Conservation (phyloP, 139 green algal species). For the Micractinium conductrix region DNA sequence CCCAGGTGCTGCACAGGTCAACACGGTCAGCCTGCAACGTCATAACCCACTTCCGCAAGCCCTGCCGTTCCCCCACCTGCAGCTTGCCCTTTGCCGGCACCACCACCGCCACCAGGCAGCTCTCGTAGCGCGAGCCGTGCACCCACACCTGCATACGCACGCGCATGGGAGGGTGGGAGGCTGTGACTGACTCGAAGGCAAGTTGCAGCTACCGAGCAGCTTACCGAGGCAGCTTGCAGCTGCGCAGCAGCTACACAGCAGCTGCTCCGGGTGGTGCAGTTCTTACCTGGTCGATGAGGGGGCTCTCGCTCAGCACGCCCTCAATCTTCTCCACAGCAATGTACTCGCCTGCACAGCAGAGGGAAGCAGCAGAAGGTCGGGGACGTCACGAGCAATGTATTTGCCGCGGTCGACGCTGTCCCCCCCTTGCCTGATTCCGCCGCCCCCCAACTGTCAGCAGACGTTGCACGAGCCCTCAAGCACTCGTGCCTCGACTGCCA, state of each 20-base stretch:
- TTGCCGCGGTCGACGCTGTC: no score
- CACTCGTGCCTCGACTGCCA: not conserved
- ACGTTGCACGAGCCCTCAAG: no score
- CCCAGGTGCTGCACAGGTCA: no score
- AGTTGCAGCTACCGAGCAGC: no score
- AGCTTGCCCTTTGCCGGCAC: constrained; percentile 65
- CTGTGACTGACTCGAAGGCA: no score
- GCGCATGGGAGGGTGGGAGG: no score
- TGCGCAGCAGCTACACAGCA: not conserved
- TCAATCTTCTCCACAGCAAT: constrained; percentile 93
- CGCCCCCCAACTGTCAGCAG: no score
- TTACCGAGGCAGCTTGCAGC: no score
- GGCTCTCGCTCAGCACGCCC: constrained; percentile 73
- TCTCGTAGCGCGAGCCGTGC: constrained; percentile 90
- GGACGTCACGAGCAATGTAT: not conserved
- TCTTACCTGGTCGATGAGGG: constrained; percentile 75
- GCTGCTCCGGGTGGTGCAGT: not conserved
- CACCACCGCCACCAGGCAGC: constrained; percentile 82
- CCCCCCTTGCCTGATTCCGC: no score
- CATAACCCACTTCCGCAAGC: not conserved
- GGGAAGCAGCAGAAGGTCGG: not conserved
- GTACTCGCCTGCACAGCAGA: constrained; percentile 57
- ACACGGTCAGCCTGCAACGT: not conserved
- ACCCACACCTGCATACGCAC: constrained; percentile 56
- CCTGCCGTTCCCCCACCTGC: constrained; percentile 8